Base-by-base conservation (phyloP, 306 rosid species). In the Inga oerstediana region DNA sequence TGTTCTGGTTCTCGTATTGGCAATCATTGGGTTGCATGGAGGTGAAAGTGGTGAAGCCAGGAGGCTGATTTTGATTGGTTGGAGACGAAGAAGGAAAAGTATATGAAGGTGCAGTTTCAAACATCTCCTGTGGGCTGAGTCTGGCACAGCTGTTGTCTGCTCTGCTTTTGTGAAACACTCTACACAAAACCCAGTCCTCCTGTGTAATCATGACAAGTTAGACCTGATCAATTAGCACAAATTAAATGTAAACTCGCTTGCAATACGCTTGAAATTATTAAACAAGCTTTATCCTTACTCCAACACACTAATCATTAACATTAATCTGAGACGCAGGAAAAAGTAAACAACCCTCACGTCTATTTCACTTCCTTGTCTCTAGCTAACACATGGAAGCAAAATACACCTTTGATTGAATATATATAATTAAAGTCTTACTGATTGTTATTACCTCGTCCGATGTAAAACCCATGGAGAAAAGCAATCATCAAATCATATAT, bases 151-250 rank as follows among this genome's bases (percentile, higher is more conserved):
- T 84, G 81, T 89, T 74, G 45, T 91, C 93, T 75, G 61, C 78
- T 80, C 94, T 92, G 75, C 95, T 85, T 80, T 97, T 97, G 87
- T 93, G 89, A 75, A 93, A 93, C 5, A 96, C 99, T 80, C 99
- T 90, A 62, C 99, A 96, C 52, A 96, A 86, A 59, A 97, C 99
- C 99, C 99, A 97, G 84, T 97, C 99, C 78, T 97, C 99, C 99
- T 97, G 93, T 90, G 86, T 62, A 77, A 84, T 79, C 77, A 81
- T 71, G 32, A 62, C 71, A 75, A 44, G 41, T 72, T 39, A 65
- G 65, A 83, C 74, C 78, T 78, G 48, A 77, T 89, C 84, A 88
- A 77, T 89, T 86, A 88, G 85, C 78, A 43, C 7, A 52, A 80
- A 61, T 76, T 16, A 20, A 20, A 72, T 61, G 83, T 80, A 71